A percentile compares a stretch with the other conserved stretches of the same genome.
Conservation (phyloP, 257 asterid genomes). For the Jaltomata sinuosa region DNA sequence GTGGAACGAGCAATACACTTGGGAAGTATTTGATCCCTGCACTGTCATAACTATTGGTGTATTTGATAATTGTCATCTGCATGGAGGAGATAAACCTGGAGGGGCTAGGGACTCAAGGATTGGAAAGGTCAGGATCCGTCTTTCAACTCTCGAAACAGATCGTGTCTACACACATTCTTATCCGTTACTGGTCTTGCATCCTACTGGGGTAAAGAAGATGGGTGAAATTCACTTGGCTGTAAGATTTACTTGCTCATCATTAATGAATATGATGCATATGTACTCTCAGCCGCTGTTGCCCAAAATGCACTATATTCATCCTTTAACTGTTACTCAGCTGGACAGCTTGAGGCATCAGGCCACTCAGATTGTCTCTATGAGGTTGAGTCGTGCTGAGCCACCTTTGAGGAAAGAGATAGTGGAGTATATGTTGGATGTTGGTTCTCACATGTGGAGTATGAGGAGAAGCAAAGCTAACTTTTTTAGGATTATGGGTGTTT, state of each 20-base stretch:
- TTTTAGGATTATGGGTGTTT: constrained; percentile 2
- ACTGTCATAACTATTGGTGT: constrained; percentile 17
- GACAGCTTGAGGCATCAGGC: constrained; percentile 10
- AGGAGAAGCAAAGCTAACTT: constrained; percentile 10
- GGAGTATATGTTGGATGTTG: constrained; percentile 8
- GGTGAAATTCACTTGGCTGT: constrained; percentile 11
- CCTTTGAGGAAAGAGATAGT: constrained; percentile 13
- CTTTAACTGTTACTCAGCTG: not conserved
- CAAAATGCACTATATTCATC: constrained; percentile 10
- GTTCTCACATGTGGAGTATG: constrained; percentile 14
- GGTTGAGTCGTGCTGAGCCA: constrained; percentile 10
- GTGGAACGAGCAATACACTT: constrained; percentile 16
- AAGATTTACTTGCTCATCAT: constrained; percentile 7
- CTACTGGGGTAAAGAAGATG: constrained; percentile 13
- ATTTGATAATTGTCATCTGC: constrained; percentile 13
- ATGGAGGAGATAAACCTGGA: not conserved
- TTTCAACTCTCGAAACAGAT: constrained; percentile 7
- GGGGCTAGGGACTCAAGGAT: constrained; percentile 6
- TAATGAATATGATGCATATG: constrained; percentile 5
- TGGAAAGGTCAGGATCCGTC: constrained; percentile 12
- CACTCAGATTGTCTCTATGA: constrained; percentile 1
- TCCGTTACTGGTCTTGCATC: constrained; percentile 5
- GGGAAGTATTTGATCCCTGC: constrained; percentile 20
- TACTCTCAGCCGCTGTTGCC: constrained; percentile 7
- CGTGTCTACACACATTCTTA: constrained; percentile 9